phyloP scores from a whole-genome alignment of 2,329 filamentous ascomycete genomes.

The Ophiosphaerella korrae region DNA sequence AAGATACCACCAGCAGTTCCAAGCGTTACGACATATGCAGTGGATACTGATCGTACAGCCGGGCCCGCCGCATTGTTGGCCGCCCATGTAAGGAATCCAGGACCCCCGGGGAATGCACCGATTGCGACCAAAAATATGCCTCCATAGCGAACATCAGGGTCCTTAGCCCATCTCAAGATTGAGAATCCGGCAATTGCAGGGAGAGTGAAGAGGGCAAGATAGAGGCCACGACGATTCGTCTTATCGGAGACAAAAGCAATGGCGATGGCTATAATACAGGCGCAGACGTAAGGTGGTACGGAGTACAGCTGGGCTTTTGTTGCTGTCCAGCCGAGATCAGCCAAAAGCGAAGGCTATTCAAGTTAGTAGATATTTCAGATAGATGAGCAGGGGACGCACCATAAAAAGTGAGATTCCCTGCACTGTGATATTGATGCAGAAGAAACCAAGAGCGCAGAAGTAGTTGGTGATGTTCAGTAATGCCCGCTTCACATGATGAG shows the following conservation, averaged over 20 bases:
- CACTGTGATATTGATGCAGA: constrained; percentile 65
- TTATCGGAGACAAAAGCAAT: constrained; percentile 46
- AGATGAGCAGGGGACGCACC: constrained; percentile 25
- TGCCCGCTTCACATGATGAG: constrained; percentile 57
- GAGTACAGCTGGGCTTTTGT: constrained; percentile 48
- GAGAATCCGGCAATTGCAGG: constrained; percentile 59
- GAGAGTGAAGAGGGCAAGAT: constrained; percentile 41
- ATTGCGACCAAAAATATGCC: constrained; percentile 62
- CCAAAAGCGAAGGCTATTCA: constrained; percentile 44
- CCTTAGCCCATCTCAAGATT: constrained; percentile 60
- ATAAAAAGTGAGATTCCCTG: constrained; percentile 52
- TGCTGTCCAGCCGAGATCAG: constrained; percentile 44
- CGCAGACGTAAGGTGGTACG: constrained; percentile 47
- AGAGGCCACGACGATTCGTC: constrained; percentile 46
- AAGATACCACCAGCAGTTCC: constrained; percentile 64
- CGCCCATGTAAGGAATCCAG: constrained; percentile 63
- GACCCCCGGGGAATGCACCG: constrained; percentile 63
- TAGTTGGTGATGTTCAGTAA: constrained; percentile 64
- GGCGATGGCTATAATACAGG: constrained; percentile 42
- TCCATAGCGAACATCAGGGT: constrained; percentile 60
- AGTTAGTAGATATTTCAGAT: constrained; percentile 8
- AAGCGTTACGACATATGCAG: constrained; percentile 70
- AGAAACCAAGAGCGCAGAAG: constrained; percentile 63
- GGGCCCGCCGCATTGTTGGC: constrained; percentile 65
- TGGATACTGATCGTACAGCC: constrained; percentile 60